Percentiles rank a stretch among this genome's conserved stretches.
phyloP scores from a whole-genome alignment of 441 rosid species.

The Adansonia madagascariensis region DNA sequence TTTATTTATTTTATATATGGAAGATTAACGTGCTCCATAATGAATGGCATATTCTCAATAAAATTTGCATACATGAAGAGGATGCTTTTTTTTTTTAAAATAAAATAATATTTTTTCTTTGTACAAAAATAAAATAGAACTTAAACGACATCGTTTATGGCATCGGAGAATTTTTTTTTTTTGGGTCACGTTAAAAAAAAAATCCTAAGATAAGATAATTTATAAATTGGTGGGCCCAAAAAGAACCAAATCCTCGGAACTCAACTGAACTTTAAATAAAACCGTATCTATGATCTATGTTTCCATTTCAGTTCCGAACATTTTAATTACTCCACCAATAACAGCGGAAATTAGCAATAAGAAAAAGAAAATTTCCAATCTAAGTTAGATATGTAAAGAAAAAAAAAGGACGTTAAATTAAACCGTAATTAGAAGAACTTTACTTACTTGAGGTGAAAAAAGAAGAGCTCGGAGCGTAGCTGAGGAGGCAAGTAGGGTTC shows the following conservation, averaged over 20 bases:
- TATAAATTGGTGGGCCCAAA: neutral
- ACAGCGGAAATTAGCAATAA: neutral
- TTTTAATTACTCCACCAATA: neutral
- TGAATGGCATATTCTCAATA: no score
- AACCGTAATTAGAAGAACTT: neutral
- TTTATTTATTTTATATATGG: no score
- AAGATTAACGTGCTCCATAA: no score
- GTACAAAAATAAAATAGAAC: neutral
- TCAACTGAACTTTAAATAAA: conserved; percentile 7
- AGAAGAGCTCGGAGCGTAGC: neutral
- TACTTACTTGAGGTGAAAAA: conserved; percentile 9
- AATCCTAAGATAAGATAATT: neutral
- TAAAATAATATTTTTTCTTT: neutral
- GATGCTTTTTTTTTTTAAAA: no score
- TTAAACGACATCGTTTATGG: neutral
- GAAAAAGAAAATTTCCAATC: neutral
- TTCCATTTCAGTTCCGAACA: conserved; percentile 21
- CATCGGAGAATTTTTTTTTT: no score
- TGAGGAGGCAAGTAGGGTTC: neutral
- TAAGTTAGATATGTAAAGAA: neutral
- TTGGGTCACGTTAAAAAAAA: no score
- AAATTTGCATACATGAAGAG: no score
- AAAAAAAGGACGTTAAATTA: neutral
- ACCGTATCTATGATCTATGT: conserved; percentile 20
- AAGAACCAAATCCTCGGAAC: conserved; percentile 15